phyloP scores from a whole-genome alignment of 331 rosid species.

The Pyrus hybrid region DNA sequence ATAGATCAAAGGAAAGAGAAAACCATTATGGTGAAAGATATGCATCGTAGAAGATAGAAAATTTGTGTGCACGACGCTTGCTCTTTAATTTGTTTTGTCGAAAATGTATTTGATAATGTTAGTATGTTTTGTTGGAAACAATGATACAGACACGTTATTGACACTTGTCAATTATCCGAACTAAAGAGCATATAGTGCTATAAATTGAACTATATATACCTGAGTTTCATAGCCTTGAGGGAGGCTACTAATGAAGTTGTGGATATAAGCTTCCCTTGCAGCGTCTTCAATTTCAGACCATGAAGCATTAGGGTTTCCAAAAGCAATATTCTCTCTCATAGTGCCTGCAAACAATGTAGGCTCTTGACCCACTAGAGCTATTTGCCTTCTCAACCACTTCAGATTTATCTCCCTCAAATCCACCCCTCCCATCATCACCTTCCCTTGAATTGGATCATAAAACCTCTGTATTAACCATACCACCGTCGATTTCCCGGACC shows the following conservation, averaged over 20 bases:
- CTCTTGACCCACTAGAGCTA: slow-evolving; percentile 84
- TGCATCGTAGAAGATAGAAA: background rate
- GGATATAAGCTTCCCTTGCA: slow-evolving; percentile 72
- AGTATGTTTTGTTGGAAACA: background rate
- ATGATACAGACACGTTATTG: too few species aligned
- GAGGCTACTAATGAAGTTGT: slow-evolving; percentile 75
- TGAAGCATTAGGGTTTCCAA: slow-evolving; percentile 60
- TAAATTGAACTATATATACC: slow-evolving; percentile 30
- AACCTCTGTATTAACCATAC: slow-evolving; percentile 80
- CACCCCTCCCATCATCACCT: slow-evolving; percentile 60
- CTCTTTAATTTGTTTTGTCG: background rate
- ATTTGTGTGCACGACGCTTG: background rate
- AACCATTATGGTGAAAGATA: background rate
- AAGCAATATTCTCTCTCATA: slow-evolving; percentile 73
- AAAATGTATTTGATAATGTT: background rate
- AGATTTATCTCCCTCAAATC: slow-evolving; percentile 65
- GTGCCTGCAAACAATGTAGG: slow-evolving; percentile 81
- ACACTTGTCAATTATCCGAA: too few species aligned
- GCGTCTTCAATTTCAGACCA: slow-evolving; percentile 85
- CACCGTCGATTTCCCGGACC: slow-evolving; percentile 89
- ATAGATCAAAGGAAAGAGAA: background rate
- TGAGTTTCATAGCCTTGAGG: slow-evolving; percentile 90
- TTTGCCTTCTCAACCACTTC: slow-evolving; percentile 80
- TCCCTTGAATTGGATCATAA: slow-evolving; percentile 83
- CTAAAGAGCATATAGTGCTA: background rate